These are phyloP conservation scores for Lachnellula cervina DNA, from an alignment of 2,329 filamentous ascomycete genomes.

Conservation along the genomic window DNA sequence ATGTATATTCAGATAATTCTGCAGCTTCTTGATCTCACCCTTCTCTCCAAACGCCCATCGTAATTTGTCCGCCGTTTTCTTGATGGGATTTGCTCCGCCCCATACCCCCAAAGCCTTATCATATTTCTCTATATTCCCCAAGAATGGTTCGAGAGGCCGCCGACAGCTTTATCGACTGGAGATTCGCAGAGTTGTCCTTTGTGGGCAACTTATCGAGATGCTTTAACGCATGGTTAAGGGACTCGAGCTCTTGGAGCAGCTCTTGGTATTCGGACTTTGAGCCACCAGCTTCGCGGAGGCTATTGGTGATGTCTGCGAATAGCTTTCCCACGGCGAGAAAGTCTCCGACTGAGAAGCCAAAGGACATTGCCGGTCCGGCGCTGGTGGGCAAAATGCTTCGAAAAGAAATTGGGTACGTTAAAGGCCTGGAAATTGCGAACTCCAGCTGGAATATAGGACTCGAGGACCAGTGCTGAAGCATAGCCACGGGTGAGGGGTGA, in stretches of 20 bases:
- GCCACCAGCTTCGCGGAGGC: conserved; percentile 5
- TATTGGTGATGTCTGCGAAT: conserved; percentile 4
- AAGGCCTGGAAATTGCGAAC: neutral
- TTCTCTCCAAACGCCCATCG: neutral
- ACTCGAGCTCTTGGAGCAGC: conserved; percentile 14
- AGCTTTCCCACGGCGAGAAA: conserved; percentile 19
- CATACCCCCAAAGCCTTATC: conserved; percentile 6
- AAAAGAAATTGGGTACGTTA: neutral
- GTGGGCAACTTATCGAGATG: conserved; percentile 3
- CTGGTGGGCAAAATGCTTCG: neutral
- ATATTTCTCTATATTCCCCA: conserved; percentile 9
- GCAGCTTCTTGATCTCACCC: conserved; percentile 2
- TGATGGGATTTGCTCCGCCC: neutral
- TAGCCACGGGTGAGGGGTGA: neutral
- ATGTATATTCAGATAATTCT: conserved; percentile 3
- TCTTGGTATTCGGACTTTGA: conserved; percentile 13
- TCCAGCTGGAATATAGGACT: neutral
- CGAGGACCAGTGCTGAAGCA: neutral
- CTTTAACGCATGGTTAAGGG: conserved; percentile 4
- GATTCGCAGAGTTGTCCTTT: neutral
- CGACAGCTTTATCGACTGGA: conserved; percentile 9
- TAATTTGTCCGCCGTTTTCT: neutral
- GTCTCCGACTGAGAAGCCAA: conserved; percentile 31
- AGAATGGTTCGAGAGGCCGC: conserved; percentile 7
- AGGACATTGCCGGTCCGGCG: conserved; percentile 26